These are phyloP conservation scores for Phlebiopsis flavidoalba DNA, from an alignment of 768 basidiomycete species.

Conservation along the genomic window DNA sequence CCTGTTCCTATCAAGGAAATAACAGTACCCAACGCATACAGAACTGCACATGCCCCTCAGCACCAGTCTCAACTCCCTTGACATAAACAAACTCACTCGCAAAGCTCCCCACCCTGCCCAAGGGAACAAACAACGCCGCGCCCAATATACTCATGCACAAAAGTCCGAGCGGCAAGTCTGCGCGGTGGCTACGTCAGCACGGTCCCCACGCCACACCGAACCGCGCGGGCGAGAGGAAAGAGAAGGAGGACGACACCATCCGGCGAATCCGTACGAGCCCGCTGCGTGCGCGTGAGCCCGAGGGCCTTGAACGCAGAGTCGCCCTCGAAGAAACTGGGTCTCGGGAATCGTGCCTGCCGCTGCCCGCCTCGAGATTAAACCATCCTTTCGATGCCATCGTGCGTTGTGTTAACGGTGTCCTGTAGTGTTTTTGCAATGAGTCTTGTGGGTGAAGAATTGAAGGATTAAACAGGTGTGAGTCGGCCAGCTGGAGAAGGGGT, in stretches of 20 bases:
- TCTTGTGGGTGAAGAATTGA: background rate
- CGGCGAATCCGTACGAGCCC: slow-evolving; percentile 84
- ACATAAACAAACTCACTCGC: slow-evolving; percentile 46
- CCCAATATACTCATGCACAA: slow-evolving; percentile 78
- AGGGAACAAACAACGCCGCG: slow-evolving; percentile 71
- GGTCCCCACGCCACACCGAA: background rate
- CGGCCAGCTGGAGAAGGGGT: background rate
- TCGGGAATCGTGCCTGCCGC: slow-evolving; percentile 62
- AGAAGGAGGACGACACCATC: slow-evolving; percentile 52
- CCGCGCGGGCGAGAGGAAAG: background rate
- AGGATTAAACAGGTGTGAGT: background rate
- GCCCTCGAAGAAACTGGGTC: slow-evolving; percentile 80
- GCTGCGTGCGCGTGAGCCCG: slow-evolving; percentile 70
- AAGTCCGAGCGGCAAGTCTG: slow-evolving; percentile 73
- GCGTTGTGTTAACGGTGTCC: background rate
- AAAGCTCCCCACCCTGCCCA: slow-evolving; percentile 61
- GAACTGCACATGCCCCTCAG: slow-evolving; percentile 41
- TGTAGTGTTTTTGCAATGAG: background rate
- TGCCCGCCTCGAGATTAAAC: slow-evolving; percentile 74
- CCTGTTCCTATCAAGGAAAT: slow-evolving; percentile 84
- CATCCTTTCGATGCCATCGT: slow-evolving; percentile 66
- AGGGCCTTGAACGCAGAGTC: slow-evolving; percentile 84
- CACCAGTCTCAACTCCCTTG: background rate
- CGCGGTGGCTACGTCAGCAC: background rate
- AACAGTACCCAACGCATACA: slow-evolving; percentile 80